Base-by-base conservation (phyloP, 2,329 filamentous ascomycete species). In the Paecilomyces niveus region DNA sequence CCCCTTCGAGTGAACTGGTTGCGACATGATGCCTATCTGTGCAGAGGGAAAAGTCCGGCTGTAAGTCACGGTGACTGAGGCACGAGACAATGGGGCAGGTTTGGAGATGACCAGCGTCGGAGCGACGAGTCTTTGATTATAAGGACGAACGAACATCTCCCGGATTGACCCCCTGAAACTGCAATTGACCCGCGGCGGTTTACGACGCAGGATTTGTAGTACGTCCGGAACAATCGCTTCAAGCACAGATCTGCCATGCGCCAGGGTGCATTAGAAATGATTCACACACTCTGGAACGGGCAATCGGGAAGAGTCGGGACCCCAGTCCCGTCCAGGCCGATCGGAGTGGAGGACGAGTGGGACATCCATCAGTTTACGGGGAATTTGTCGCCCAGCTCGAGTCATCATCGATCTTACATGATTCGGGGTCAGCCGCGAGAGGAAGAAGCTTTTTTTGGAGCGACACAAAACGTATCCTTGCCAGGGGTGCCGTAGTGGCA, bases 221-320 rank as follows among this genome's bases (percentile, higher is more conserved):
- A 39, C 13, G 35, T 7, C 11, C 13, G 35, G 35, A n/a, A 39
- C 18, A 45, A 45, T 45, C 15, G 3, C 15, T n/a, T 6, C 6
- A n/a, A n/a, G 15, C 6, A 15, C 26, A 29, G 26, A 29, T 29
- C 10, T 45, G 15, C n/a, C 39, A 45, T 45, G 26, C 15, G 50
- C 50, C 26, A 21, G 50, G 22, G 21, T 29, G 13, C 26, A 52
- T 52, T 18, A 52, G 50, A 52, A 52, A 52, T 52, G 50, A 52
- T 24, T 15, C 26, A 21, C 26, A 10, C 24, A 3, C 22, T 10
- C 26, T 13, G 39, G n/a, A 32, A 55, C 51, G 26, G 18, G 18
- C 9, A 18, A 39, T 56, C 54, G 54, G 54, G 54, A 56, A 56
- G 33, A 56, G 29, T 56, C 54, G 54, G 54, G 54, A 39, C 22